Evolutionary conservation across 2,329 filamentous ascomycete species (phyloP).

Genomic region (Colletotrichum higginsianum): DNA sequence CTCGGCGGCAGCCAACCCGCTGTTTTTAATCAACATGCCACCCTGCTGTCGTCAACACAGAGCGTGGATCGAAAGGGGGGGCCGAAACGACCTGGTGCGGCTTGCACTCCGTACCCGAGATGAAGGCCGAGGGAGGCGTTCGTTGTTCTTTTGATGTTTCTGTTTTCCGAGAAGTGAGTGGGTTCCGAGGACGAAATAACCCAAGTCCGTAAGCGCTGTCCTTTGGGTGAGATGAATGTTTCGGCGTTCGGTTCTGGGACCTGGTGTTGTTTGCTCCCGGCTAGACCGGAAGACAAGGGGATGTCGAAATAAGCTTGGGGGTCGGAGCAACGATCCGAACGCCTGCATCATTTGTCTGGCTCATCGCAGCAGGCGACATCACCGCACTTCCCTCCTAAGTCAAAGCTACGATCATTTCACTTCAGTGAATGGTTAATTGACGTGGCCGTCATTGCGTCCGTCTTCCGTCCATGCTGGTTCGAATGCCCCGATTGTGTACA

Average conservation of each 20-base stretch:
- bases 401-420: too few species aligned
- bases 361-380: not conserved
- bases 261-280: not conserved
- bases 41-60: not conserved
- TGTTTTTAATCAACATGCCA: not conserved
- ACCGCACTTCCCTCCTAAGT: too few species aligned
- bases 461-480: too few species aligned
- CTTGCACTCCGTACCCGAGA: not conserved
- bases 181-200: too few species aligned
- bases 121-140: not conserved
- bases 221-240: not conserved
- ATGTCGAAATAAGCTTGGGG: conserved; percentile 16
- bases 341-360: not conserved
- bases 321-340: conserved; percentile 3
- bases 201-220: not conserved
- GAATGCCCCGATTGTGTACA: not conserved
- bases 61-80: not conserved
- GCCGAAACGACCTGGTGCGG: conserved; percentile 2
- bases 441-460: too few species aligned
- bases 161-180: not conserved
- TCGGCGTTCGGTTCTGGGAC: too few species aligned
- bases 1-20: conserved; percentile 2
- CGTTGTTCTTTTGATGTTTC: conserved; percentile 1
- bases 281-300: not conserved
- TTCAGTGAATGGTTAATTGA: too few species aligned